A percentile compares a stretch with the other conserved stretches of the same genome.
These are phyloP conservation scores for Starmerella potacharoeniae DNA, from an alignment of 805 yeast genomes.

Conservation along the genomic window DNA sequence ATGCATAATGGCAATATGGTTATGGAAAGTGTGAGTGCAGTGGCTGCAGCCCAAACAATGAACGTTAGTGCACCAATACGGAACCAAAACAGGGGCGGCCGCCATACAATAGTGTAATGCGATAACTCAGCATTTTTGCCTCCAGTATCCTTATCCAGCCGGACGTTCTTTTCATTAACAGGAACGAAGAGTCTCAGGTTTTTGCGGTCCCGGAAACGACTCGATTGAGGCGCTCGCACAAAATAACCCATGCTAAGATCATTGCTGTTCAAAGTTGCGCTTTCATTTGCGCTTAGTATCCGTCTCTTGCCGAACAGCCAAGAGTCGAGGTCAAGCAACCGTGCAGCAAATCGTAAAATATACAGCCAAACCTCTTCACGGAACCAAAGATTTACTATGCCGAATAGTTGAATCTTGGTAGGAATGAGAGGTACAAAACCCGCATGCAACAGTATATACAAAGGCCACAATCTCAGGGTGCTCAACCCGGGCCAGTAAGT, in stretches of 20 bases:
- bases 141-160: constrained; percentile 35
- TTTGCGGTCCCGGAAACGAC: constrained; percentile 51
- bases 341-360: constrained; percentile 7
- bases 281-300: constrained; percentile 32
- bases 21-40: not conserved
- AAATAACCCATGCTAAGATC: constrained; percentile 68
- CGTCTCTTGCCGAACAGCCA: constrained; percentile 32
- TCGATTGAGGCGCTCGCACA: constrained; percentile 69
- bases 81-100: constrained; percentile 64
- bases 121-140: constrained; percentile 33
- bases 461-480: constrained; percentile 15
- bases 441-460: not conserved
- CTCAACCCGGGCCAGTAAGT: constrained; percentile 17
- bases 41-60: constrained; percentile 33
- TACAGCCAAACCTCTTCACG: constrained; percentile 24
- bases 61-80: constrained; percentile 43
- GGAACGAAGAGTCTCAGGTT: constrained; percentile 63
- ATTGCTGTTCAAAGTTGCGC: constrained; percentile 38
- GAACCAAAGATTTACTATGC: constrained; percentile 43
- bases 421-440: constrained; percentile 27
- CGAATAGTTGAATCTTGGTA: constrained; percentile 51
- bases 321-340: constrained; percentile 23
- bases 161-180: constrained; percentile 56
- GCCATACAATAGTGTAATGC: constrained; percentile 63
- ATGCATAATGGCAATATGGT: constrained; percentile 15